phyloP scores from a whole-genome alignment of 306 rosid species.

The Vigna radiata region DNA sequence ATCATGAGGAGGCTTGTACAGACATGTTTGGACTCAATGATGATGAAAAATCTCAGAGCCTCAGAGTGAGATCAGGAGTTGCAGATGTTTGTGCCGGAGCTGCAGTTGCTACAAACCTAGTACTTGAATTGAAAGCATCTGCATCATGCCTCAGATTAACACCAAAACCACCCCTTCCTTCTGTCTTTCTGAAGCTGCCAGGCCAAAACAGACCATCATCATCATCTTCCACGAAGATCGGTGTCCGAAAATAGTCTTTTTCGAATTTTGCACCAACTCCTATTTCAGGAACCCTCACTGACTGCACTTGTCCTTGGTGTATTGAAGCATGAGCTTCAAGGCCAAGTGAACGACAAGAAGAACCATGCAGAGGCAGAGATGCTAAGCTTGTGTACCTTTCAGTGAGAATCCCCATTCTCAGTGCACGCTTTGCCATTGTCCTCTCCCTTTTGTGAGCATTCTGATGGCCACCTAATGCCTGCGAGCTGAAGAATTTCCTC shows the following conservation, averaged over 20 bases:
- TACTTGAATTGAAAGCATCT: slow-evolving; percentile 42
- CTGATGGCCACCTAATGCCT: slow-evolving; percentile 94
- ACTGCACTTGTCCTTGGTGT: slow-evolving; percentile 58
- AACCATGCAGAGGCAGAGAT: slow-evolving; percentile 84
- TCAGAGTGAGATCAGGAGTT: slow-evolving; percentile 83
- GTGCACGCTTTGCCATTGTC: slow-evolving; percentile 85
- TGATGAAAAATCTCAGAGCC: slow-evolving; percentile 57
- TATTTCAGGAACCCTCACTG: slow-evolving; percentile 51
- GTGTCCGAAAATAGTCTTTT: slow-evolving; percentile 56
- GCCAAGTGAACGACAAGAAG: slow-evolving; percentile 73
- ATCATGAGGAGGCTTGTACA: slow-evolving; percentile 52
- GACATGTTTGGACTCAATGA: slow-evolving; percentile 35
- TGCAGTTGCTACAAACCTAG: slow-evolving; percentile 40
- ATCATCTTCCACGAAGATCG: slow-evolving; percentile 65
- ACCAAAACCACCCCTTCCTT: slow-evolving; percentile 41
- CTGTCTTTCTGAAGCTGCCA: slow-evolving; percentile 78
- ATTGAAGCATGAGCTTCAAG: slow-evolving; percentile 74
- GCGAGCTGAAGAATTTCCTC: slow-evolving; percentile 90
- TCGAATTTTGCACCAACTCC: slow-evolving; percentile 66
- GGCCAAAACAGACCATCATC: slow-evolving; percentile 78
- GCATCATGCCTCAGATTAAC: slow-evolving; percentile 40
- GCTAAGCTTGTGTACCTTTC: slow-evolving; percentile 77
- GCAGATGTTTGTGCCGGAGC: slow-evolving; percentile 54
- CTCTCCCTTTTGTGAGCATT: slow-evolving; percentile 95
- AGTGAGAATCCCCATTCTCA: slow-evolving; percentile 78